These are phyloP conservation scores for Aspergillus neoniger DNA, from an alignment of 2,329 filamentous ascomycete species.

Conservation along the genomic window DNA sequence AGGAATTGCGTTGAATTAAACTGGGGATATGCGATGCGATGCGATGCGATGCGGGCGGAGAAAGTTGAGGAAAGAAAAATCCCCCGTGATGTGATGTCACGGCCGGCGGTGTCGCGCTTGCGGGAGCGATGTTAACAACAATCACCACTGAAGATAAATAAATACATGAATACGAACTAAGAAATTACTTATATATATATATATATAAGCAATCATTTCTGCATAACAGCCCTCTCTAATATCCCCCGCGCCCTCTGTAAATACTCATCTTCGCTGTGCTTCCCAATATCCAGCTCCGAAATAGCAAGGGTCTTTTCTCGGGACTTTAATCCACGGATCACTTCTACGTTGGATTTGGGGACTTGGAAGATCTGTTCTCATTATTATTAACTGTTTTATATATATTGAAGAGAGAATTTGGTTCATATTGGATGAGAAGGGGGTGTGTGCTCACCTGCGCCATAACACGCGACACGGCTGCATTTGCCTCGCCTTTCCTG, in stretches of 20 bases:
- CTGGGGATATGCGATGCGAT: background rate
- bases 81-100: slow-evolving; percentile 25
- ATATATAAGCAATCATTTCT: background rate
- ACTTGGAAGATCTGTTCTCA: slow-evolving; percentile 55
- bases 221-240: slow-evolving; percentile 23
- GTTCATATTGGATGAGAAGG: background rate
- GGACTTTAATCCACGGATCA: slow-evolving; percentile 65
- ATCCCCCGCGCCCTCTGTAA: slow-evolving; percentile 24
- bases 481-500: slow-evolving; percentile 69
- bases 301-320: slow-evolving; percentile 62
- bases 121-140: background rate
- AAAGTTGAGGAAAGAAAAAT: slow-evolving; percentile 16
- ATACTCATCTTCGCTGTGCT: slow-evolving; percentile 35
- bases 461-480: slow-evolving; percentile 64
- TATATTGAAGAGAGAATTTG: background rate
- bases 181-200: no score
- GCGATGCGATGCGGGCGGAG: slow-evolving; percentile 1
- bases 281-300: slow-evolving; percentile 29
- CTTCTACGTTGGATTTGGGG: slow-evolving; percentile 64
- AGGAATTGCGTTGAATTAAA: background rate
- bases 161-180: no score
- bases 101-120: slow-evolving; percentile 5
- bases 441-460: slow-evolving; percentile 52
- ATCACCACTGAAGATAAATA: no score
- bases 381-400: no score